These are phyloP conservation scores for Mycosphaerelloides madeirae DNA, from an alignment of 2,329 filamentous ascomycete species.

Conservation along the genomic window DNA sequence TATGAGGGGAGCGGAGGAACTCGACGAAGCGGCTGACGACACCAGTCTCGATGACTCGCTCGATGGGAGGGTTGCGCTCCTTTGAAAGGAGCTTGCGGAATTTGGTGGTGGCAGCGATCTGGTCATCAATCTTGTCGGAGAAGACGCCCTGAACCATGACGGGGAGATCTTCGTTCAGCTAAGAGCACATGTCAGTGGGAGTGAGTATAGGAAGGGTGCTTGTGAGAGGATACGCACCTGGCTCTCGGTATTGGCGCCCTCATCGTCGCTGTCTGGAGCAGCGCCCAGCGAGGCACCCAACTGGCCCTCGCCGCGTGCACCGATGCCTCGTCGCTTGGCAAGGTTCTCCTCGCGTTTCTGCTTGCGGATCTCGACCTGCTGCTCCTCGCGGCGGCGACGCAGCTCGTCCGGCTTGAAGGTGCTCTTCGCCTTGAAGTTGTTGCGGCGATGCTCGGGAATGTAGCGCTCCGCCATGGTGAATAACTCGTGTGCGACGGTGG, in stretches of 20 bases:
- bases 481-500: constrained; percentile 24
- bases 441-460: constrained; percentile 98
- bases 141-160: constrained; percentile 98
- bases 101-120: constrained; percentile 96
- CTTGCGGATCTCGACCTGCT: constrained; percentile 98
- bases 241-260: constrained; percentile 86
- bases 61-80: constrained; percentile 97
- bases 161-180: constrained; percentile 97
- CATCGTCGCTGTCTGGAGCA: constrained; percentile 95
- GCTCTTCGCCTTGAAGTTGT: constrained; percentile 99
- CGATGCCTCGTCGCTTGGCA: constrained; percentile 94
- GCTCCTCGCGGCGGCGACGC: constrained; percentile 94
- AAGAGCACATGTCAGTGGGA: constrained; percentile 17
- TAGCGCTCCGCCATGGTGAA: constrained; percentile 91
- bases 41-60: constrained; percentile 98
- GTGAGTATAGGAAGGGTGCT: no score
- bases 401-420: constrained; percentile 99
- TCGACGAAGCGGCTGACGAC: constrained; percentile 97
- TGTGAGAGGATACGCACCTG: constrained; percentile 62
- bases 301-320: constrained; percentile 63
- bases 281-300: constrained; percentile 79
- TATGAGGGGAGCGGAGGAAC: constrained; percentile 95
- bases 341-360: constrained; percentile 98
- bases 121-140: constrained; percentile 95
- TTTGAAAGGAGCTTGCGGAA: constrained; percentile 98